These are phyloP conservation scores for Pythium insidiosum DNA, from an alignment of 352 stramenopile genomes.

Conservation along the genomic window DNA sequence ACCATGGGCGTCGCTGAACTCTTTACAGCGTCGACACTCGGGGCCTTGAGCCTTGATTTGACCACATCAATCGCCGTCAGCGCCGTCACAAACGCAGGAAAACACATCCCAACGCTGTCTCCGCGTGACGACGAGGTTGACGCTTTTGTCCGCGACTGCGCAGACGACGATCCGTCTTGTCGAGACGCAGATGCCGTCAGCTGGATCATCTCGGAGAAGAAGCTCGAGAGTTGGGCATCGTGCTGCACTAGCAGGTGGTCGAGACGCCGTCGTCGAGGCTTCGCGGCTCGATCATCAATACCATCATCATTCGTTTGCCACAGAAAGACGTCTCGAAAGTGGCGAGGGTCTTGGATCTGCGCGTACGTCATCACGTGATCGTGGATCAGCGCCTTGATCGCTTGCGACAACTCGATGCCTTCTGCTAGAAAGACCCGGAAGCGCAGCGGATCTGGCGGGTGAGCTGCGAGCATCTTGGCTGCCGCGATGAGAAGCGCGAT, in stretches of 20 bases:
- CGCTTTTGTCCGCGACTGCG: neutral
- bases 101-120: too few species aligned
- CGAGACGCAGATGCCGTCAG: neutral
- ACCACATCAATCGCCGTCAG: constrained; percentile 2
- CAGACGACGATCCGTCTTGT: too few species aligned
- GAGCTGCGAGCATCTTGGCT: constrained; percentile 34
- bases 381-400: constrained; percentile 33
- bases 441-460: constrained; percentile 22
- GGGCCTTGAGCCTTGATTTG: neutral
- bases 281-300: too few species aligned
- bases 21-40: neutral
- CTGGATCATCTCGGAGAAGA: constrained; percentile 32
- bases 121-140: constrained; percentile 2
- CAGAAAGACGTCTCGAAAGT: constrained; percentile 57
- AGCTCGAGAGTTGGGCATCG: constrained; percentile 20
- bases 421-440: constrained; percentile 33
- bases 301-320: too few species aligned
- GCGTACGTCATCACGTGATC: constrained; percentile 52
- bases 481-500: constrained; percentile 41
- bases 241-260: constrained; percentile 23
- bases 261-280: constrained; percentile 8
- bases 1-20: too few species aligned
- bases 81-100: constrained; percentile 5
- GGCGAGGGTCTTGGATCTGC: constrained; percentile 49
- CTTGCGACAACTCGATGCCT: constrained; percentile 51